These are phyloP conservation scores for Fusarium sp. DNA, from an alignment of 2,329 filamentous ascomycete genomes.

Conservation along the genomic window DNA sequence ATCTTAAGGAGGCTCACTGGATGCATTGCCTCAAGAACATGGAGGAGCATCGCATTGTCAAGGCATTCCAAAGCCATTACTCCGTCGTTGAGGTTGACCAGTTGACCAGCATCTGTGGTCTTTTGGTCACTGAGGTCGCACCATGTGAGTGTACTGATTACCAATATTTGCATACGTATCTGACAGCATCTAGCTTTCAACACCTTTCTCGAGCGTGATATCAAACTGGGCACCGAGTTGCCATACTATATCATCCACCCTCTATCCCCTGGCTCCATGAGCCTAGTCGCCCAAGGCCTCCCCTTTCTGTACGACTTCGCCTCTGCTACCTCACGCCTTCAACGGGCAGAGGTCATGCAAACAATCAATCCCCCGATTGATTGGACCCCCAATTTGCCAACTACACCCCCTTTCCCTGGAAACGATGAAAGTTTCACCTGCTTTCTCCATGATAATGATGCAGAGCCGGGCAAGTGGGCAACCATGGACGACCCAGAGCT, in stretches of 20 bases:
- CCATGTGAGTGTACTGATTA: not conserved
- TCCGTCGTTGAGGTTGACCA: slow-evolving; percentile 13
- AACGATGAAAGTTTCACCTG: not conserved
- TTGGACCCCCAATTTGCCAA: not conserved
- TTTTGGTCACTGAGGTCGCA: not conserved
- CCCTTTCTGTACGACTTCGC: slow-evolving; percentile 7
- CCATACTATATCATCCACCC: not conserved
- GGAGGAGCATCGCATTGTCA: slow-evolving; percentile 1
- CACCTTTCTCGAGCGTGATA: slow-evolving; percentile 11
- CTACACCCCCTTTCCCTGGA: not conserved
- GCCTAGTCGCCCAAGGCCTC: not conserved
- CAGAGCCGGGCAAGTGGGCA: not conserved
- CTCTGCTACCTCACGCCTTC: not conserved
- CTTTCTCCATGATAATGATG: not conserved
- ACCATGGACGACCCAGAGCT: not conserved
- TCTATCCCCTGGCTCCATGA: not conserved
- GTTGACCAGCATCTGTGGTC: not conserved
- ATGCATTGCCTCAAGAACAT: not conserved
- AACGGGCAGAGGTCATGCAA: not conserved
- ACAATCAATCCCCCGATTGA: not conserved
- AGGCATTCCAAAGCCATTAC: not conserved
- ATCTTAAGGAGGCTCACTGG: not conserved
- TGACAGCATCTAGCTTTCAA: slow-evolving; percentile 10
- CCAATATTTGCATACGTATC: no score
- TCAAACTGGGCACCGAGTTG: slow-evolving; percentile 1